Percentiles rank a stretch among this genome's conserved stretches.
phyloP scores from a whole-genome alignment of 495 filamentous ascomycete species.

The Glonium stellatum region DNA sequence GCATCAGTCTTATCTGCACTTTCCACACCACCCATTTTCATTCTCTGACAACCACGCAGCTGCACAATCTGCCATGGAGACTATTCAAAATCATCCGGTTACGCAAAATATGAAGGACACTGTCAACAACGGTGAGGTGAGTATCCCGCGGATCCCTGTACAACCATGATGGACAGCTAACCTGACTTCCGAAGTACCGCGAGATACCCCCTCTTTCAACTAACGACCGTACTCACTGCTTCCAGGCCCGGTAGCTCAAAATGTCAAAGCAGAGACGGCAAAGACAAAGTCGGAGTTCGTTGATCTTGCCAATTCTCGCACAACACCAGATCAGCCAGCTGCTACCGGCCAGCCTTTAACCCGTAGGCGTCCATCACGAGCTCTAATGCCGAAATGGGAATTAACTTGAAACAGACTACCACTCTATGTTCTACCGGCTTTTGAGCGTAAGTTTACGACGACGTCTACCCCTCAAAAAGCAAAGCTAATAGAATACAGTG shows the following conservation, averaged over 20 bases:
- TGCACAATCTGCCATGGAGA: conserved; percentile 36
- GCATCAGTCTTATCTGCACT: conserved; percentile 24
- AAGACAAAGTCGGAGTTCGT: conserved; percentile 68
- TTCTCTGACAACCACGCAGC: conserved; percentile 29
- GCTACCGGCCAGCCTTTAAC: conserved; percentile 84
- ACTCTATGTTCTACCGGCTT: conserved; percentile 89
- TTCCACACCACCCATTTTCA: conserved; percentile 19
- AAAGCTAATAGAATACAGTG: conserved; percentile 45
- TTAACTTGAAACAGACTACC: conserved; percentile 56
- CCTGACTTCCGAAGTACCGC: conserved; percentile 16
- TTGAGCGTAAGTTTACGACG: conserved; percentile 52
- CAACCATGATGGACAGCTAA: conserved; percentile 9
- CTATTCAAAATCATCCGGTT: conserved; percentile 34
- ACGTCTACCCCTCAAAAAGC: conserved; percentile 12
- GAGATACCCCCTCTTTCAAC: conserved; percentile 3
- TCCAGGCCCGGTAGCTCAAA: conserved; percentile 68
- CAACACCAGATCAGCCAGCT: conserved; percentile 59
- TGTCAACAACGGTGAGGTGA: conserved; percentile 34
- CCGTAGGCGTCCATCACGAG: conserved; percentile 42
- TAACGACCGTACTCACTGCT: conserved; percentile 10
- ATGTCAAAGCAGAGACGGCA: conserved; percentile 62
- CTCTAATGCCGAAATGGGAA: background rate
- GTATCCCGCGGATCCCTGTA: conserved; percentile 4
- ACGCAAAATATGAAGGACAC: conserved; percentile 32
- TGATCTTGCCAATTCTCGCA: conserved; percentile 64